These are phyloP conservation scores for Pluteus cervinus DNA, from an alignment of 768 basidiomycete species.

Conservation along the genomic window DNA sequence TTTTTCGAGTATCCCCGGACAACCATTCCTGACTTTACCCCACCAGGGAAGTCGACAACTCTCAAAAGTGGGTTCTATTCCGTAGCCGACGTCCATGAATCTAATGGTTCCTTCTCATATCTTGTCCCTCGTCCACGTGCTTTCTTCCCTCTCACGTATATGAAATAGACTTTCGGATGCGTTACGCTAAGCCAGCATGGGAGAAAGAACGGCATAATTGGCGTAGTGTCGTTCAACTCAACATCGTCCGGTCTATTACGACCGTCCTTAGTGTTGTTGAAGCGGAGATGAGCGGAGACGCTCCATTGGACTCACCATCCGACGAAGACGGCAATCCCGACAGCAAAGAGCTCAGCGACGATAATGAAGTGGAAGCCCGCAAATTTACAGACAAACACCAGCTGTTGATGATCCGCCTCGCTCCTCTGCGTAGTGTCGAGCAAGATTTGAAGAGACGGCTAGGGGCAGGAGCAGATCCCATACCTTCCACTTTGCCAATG, in stretches of 20 bases:
- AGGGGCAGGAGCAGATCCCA: conserved; percentile 38
- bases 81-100: not conserved
- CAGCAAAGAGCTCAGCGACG: conserved; percentile 14
- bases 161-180: conserved; percentile 63
- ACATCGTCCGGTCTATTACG: conserved; percentile 68
- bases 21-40: conserved; percentile 3
- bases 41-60: conserved; percentile 60
- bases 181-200: conserved; percentile 59
- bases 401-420: conserved; percentile 51
- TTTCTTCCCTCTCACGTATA: conserved; percentile 5
- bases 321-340: conserved; percentile 16
- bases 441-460: conserved; percentile 56
- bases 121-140: no score
- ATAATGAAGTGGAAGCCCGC: conserved; percentile 23
- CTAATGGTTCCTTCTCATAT: no score
- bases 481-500: conserved; percentile 24
- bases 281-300: conserved; percentile 41
- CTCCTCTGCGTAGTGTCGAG: conserved; percentile 58
- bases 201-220: conserved; percentile 64
- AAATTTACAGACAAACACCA: conserved; percentile 49
- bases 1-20: conserved; percentile 1
- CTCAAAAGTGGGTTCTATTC: conserved; percentile 47
- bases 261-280: conserved; percentile 58
- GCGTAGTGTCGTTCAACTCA: conserved; percentile 75
- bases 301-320: conserved; percentile 27